Percentiles rank a stretch among this genome's conserved stretches.
phyloP scores from a whole-genome alignment of 495 filamentous ascomycete species.

The Neurospora sp. region DNA sequence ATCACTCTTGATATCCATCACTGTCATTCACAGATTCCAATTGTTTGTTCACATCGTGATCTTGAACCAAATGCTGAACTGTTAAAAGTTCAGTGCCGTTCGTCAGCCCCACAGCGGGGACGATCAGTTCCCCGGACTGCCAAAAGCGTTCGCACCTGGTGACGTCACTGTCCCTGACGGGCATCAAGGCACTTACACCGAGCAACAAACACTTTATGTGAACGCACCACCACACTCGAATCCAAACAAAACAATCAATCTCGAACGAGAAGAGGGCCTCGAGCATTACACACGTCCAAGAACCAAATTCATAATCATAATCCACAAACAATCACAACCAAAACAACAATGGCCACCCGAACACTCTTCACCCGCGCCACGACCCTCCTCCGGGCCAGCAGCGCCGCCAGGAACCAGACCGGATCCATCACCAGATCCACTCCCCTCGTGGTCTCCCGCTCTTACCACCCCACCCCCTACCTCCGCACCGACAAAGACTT shows the following conservation, averaged over 20 bases:
- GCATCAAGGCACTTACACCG: neutral
- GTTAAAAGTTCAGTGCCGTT: neutral
- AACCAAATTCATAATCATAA: neutral
- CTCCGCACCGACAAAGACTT: constrained; percentile 23
- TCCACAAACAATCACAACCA: neutral
- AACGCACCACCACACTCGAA: neutral
- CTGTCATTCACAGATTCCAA: neutral
- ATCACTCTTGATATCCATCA: neutral
- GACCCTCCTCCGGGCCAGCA: neutral
- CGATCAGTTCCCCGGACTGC: neutral
- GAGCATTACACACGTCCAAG: no score
- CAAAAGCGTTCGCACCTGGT: neutral
- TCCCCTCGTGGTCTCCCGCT: neutral
- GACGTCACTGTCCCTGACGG: neutral
- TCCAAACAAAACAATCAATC: neutral
- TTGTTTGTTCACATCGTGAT: neutral
- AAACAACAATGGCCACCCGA: neutral
- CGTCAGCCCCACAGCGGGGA: neutral
- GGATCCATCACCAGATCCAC: neutral
- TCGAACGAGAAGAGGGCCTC: no score
- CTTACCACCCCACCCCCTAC: constrained; percentile 13
- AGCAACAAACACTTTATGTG: neutral
- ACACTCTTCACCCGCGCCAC: neutral
- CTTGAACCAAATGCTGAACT: neutral
- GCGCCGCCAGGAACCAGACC: neutral